A percentile compares a stretch with the other conserved stretches of the same genome.
Evolutionary conservation across 129 eudicot species (phyloP).

Genomic region (Solidago caesia): DNA sequence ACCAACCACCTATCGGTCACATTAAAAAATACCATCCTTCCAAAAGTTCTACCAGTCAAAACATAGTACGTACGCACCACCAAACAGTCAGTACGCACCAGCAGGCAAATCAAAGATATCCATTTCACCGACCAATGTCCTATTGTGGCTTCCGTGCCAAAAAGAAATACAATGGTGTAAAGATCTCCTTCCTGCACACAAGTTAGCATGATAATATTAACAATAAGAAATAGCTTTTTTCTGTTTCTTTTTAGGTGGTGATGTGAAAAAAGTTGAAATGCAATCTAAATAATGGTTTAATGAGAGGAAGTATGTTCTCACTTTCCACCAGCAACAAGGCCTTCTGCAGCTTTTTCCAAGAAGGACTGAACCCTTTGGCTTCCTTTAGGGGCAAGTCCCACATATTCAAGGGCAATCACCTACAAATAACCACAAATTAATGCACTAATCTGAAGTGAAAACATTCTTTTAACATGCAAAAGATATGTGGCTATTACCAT

Average conservation of each 20-base stretch:
- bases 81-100: not conserved
- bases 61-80: slow-evolving; percentile 2
- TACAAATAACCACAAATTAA: slow-evolving; percentile 20
- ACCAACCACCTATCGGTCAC: not conserved
- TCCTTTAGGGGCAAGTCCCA: slow-evolving; percentile 89
- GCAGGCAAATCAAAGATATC: slow-evolving; percentile 11
- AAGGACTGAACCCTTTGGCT: slow-evolving; percentile 92
- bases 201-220: not conserved
- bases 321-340: slow-evolving; percentile 96
- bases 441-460: not conserved
- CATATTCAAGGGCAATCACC: slow-evolving; percentile 69
- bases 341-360: slow-evolving; percentile 96
- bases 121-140: not conserved
- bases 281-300: not conserved
- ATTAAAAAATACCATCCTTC: not conserved
- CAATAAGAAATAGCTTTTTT: not conserved
- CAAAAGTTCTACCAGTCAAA: slow-evolving; percentile 10
- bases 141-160: slow-evolving; percentile 71
- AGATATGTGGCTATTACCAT: slow-evolving; percentile 48
- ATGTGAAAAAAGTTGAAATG: slow-evolving; percentile 2
- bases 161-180: slow-evolving; percentile 97
- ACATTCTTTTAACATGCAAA: not conserved
- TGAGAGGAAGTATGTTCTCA: slow-evolving; percentile 35
- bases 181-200: slow-evolving; percentile 83
- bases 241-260: not conserved